These are phyloP conservation scores for Hygrocybe punicea DNA, from an alignment of 768 basidiomycete genomes.

Conservation along the genomic window DNA sequence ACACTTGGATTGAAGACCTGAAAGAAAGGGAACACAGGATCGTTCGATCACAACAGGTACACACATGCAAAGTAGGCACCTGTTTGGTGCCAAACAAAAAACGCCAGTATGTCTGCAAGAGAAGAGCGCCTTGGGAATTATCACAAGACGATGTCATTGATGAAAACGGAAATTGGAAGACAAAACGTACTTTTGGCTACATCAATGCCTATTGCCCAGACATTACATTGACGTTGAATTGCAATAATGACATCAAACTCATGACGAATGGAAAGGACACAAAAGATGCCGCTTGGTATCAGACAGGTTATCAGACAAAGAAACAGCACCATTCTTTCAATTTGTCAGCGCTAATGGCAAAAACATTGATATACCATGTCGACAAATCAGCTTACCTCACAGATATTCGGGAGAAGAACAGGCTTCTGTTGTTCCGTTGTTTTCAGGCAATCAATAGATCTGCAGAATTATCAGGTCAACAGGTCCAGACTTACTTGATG, in stretches of 20 bases:
- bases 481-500: constrained; percentile 37
- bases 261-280: constrained; percentile 35
- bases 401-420: constrained; percentile 16
- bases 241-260: constrained; percentile 43
- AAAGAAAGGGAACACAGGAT: constrained; percentile 18
- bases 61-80: constrained; percentile 24
- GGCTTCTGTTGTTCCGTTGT: constrained; percentile 23
- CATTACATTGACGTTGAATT: background rate
- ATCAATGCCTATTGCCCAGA: constrained; percentile 3
- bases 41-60: constrained; percentile 31
- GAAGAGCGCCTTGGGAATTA: constrained; percentile 29
- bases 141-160: constrained; percentile 23
- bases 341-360: constrained; percentile 28
- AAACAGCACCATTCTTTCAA: constrained; percentile 29
- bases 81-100: constrained; percentile 20
- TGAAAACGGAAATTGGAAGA: constrained; percentile 30
- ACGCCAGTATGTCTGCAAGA: constrained; percentile 30
- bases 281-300: constrained; percentile 35
- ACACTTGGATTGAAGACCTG: constrained; percentile 9
- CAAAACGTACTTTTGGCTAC: constrained; percentile 10
- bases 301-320: constrained; percentile 17
- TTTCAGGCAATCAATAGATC: constrained; percentile 25
- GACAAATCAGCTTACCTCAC: background rate
- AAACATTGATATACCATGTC: constrained; percentile 23
- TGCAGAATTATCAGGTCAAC: constrained; percentile 28